Evolutionary conservation across 257 asterid species (phyloP).

Genomic region (Solanum gracilifrons): DNA sequence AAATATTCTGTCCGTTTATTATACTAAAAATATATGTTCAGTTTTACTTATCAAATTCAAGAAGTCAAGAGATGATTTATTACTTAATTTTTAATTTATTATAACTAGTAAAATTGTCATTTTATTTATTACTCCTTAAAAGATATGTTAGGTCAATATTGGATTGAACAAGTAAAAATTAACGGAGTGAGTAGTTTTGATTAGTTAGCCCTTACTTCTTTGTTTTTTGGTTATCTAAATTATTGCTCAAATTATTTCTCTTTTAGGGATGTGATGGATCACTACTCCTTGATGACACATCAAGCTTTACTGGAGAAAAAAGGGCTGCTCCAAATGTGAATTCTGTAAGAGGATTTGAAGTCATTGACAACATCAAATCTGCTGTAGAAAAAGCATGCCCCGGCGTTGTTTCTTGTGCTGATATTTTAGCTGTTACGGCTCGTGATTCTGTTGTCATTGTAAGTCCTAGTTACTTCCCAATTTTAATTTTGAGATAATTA

Average conservation of each 20-base stretch:
- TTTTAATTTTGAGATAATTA: neutral
- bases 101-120: neutral
- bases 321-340: constrained; percentile 56
- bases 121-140: too few relatives aligned
- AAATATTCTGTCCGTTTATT: neutral
- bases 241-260: neutral
- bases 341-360: constrained; percentile 71
- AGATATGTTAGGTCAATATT: neutral
- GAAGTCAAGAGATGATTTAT: neutral
- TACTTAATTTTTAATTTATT: neutral
- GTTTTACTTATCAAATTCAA: neutral
- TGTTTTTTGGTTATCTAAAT: neutral
- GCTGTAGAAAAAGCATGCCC: constrained; percentile 78
- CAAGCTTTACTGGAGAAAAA: constrained; percentile 66
- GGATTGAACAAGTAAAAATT: neutral
- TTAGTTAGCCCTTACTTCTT: neutral
- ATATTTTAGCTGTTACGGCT: constrained; percentile 60
- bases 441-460: constrained; percentile 69
- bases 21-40: neutral
- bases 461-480: neutral
- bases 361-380: constrained; percentile 59
- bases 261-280: constrained; percentile 90
- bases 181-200: neutral
- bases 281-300: constrained; percentile 72
- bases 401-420: constrained; percentile 76